Conservation (phyloP, 176 grass and related monocot genomes). For the Eleusine indica region DNA sequence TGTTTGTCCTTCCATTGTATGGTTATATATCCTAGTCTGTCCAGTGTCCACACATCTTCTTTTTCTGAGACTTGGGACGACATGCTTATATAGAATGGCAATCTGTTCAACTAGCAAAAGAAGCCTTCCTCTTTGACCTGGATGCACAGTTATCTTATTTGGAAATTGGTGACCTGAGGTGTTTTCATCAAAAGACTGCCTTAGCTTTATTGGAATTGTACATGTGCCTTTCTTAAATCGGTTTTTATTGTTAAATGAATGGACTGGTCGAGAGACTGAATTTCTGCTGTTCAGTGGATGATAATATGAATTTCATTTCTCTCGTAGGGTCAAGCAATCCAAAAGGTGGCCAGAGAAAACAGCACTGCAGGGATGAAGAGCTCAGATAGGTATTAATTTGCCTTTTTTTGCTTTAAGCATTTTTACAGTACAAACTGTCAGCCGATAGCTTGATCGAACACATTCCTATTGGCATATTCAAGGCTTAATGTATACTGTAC, state of each 20-base stretch:
- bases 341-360: conserved; percentile 37
- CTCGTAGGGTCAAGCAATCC: conserved; percentile 51
- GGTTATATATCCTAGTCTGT: conserved; percentile 5
- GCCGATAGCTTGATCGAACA: conserved; percentile 12
- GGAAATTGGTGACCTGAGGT: not conserved
- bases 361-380: conserved; percentile 30
- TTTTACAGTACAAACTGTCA: not conserved
- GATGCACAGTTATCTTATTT: conserved; percentile 8
- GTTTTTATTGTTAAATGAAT: conserved; percentile 16
- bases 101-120: conserved; percentile 25
- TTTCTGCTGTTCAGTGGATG: conserved; percentile 15
- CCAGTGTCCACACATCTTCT: not conserved
- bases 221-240: conserved; percentile 6
- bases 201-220: not conserved
- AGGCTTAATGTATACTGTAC: not conserved
- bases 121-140: not conserved
- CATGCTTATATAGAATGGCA: not conserved
- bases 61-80: not conserved
- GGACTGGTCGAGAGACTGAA: not conserved
- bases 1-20: conserved; percentile 8
- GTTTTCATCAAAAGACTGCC: not conserved
- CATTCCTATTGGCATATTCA: not conserved
- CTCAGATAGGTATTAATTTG: conserved; percentile 56
- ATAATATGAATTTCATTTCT: conserved; percentile 1
- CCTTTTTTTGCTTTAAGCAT: conserved; percentile 1